Conservation (phyloP, 352 stramenopile genomes). For the Globisporangium yorkense region DNA sequence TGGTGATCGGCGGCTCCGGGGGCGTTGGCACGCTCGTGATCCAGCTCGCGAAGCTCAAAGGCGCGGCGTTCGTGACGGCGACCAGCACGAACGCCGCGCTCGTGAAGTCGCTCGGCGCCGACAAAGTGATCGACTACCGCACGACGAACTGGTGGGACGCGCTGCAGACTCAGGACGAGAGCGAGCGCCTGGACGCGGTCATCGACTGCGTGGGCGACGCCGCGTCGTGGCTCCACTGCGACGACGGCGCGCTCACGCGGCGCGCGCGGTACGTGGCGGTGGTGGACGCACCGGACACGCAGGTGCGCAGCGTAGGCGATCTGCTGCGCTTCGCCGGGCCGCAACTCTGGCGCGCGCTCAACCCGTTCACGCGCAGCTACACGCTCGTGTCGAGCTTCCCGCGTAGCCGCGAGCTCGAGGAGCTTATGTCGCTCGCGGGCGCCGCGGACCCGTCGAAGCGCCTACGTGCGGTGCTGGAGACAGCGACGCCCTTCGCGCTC, state of each 20-base stretch:
- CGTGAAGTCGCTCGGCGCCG: conserved; percentile 36
- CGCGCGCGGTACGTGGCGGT: conserved; percentile 33
- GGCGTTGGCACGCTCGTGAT: conserved; percentile 68
- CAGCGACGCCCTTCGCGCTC: conserved; percentile 54
- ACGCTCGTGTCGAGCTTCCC: conserved; percentile 28
- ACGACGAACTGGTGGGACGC: conserved; percentile 41
- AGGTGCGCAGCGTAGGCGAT: conserved; percentile 18
- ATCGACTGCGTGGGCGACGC: conserved; percentile 37
- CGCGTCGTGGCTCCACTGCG: conserved; percentile 29
- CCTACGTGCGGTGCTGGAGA: conserved; percentile 58
- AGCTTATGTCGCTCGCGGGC: conserved; percentile 37
- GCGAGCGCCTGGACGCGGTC: conserved; percentile 24
- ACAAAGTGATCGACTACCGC: conserved; percentile 50
- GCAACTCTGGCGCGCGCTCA: conserved; percentile 19
- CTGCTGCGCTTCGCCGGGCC: conserved; percentile 20
- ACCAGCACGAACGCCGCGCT: conserved; percentile 45
- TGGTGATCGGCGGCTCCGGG: conserved; percentile 74
- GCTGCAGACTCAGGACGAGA: conserved; percentile 10
- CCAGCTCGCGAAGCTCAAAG: conserved; percentile 46
- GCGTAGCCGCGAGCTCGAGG: conserved; percentile 25
- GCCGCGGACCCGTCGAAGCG: neutral
- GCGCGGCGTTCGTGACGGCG: conserved; percentile 55
- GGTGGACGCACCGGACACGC: conserved; percentile 16
- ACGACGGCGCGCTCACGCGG: conserved; percentile 8
- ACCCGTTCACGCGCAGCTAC: conserved; percentile 30